Evolutionary conservation across 73 alveolate species (phyloP).

Genomic region (Paramecium octaurelia): DNA sequence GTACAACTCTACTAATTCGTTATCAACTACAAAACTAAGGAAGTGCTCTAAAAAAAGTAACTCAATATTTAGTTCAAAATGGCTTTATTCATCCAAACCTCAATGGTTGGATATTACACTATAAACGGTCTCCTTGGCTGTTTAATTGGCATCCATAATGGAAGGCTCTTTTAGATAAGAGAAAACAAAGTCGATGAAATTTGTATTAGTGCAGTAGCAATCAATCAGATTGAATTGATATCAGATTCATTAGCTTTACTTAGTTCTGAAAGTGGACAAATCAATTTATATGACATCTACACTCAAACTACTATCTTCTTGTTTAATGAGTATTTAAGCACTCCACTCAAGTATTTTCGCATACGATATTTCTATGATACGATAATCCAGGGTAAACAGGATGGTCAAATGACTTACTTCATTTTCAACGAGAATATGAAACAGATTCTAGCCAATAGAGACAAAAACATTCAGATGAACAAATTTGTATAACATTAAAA

Average conservation of each 20-base stretch:
- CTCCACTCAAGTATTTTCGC: not conserved
- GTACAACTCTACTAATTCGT: not conserved
- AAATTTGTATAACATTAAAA: not conserved
- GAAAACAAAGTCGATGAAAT: not conserved
- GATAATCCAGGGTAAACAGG: not conserved
- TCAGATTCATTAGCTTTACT: not conserved
- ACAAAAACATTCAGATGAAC: not conserved
- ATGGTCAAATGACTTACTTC: not conserved
- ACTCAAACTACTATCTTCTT: not conserved
- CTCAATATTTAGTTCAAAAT: not conserved
- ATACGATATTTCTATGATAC: not conserved
- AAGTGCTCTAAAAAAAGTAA: not conserved
- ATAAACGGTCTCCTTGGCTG: not conserved
- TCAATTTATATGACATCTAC: not conserved
- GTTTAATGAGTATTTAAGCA: not conserved
- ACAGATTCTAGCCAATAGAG: not conserved
- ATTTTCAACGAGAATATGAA: not conserved
- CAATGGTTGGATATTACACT: not conserved
- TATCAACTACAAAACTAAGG: not conserved
- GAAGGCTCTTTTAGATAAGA: not conserved
- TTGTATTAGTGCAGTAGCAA: not conserved
- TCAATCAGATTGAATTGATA: not conserved
- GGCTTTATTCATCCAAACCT: not conserved
- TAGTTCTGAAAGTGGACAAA: not conserved
- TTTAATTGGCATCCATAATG: not conserved